phyloP scores from a whole-genome alignment of 2,329 filamentous ascomycete genomes.

The Talaromyces sp. region DNA sequence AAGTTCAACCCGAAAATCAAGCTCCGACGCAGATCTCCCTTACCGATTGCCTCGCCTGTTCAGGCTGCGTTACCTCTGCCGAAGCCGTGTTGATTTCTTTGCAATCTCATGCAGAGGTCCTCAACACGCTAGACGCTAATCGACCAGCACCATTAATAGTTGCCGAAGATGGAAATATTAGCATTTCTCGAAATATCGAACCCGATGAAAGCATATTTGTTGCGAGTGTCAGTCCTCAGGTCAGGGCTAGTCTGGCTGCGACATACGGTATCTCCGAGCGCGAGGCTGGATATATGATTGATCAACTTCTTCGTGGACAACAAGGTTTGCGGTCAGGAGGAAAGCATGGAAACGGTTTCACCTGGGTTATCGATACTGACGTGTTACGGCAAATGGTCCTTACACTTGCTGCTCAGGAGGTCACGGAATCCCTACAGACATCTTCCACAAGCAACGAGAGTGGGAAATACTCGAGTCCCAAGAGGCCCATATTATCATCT shows the following conservation, averaged over 20 bases:
- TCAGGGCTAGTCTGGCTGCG: conserved; percentile 80
- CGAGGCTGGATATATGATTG: conserved; percentile 75
- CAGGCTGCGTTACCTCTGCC: conserved; percentile 93
- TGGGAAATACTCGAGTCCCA: conserved; percentile 26
- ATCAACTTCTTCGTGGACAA: conserved; percentile 68
- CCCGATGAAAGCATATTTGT: conserved; percentile 71
- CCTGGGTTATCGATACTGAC: conserved; percentile 89
- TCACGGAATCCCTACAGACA: conserved; percentile 41
- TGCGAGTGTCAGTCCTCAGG: conserved; percentile 88
- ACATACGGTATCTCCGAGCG: conserved; percentile 69
- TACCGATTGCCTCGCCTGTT: conserved; percentile 95
- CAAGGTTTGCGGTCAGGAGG: conserved; percentile 66
- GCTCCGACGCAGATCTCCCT: conserved; percentile 86
- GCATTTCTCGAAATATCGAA: conserved; percentile 37
- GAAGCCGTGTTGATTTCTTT: conserved; percentile 95
- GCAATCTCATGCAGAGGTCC: conserved; percentile 88
- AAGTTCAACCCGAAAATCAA: conserved; percentile 53
- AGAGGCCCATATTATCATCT: conserved; percentile 61
- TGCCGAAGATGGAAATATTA: conserved; percentile 30
- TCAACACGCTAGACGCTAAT: conserved; percentile 69
- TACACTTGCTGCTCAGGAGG: conserved; percentile 72
- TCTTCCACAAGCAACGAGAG: conserved; percentile 15
- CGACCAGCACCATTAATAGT: conserved; percentile 36
- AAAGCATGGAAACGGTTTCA: conserved; percentile 68
- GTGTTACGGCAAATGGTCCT: conserved; percentile 73